These are phyloP conservation scores for Pezicula rhizophila DNA, from an alignment of 2,329 filamentous ascomycete genomes.

Conservation along the genomic window DNA sequence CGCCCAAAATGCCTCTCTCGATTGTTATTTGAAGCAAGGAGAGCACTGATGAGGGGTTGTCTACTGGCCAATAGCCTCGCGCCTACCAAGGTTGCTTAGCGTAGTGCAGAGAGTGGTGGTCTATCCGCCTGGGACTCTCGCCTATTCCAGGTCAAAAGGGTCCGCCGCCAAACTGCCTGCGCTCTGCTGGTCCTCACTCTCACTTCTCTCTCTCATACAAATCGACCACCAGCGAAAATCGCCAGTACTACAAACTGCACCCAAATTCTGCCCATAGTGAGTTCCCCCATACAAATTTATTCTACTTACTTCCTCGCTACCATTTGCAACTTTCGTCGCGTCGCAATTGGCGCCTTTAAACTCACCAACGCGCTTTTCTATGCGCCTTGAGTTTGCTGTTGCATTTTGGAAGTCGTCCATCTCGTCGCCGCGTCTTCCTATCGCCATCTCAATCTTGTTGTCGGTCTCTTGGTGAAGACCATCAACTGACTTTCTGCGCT, in stretches of 20 bases:
- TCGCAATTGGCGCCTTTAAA: too few relatives aligned
- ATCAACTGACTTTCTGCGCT: constrained; percentile 10
- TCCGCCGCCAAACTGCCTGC: background rate
- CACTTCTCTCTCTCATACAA: too few relatives aligned
- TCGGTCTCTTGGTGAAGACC: constrained; percentile 12
- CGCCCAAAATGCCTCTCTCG: too few relatives aligned
- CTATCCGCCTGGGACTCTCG: background rate
- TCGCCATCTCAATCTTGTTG: constrained; percentile 12
- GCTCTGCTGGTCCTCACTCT: background rate
- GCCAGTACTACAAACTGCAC: background rate
- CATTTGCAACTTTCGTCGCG: too few relatives aligned
- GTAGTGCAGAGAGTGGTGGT: too few relatives aligned
- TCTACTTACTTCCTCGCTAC: too few relatives aligned
- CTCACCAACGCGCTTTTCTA: too few relatives aligned
- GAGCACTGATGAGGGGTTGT: background rate
- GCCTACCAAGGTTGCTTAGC: background rate
- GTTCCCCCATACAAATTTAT: too few relatives aligned
- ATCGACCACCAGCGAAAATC: background rate
- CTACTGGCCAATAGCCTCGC: background rate
- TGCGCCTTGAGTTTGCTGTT: too few relatives aligned
- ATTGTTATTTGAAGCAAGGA: too few relatives aligned
- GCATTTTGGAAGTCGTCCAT: constrained; percentile 2
- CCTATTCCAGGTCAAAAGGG: too few relatives aligned
- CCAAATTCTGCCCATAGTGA: too few relatives aligned
- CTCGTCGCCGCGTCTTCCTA: constrained; percentile 15